Evolutionary conservation across 805 yeast species (phyloP), one percentile per base, ranked within the genome.

Genomic region (Wickerhamiella parazyma): DNA sequence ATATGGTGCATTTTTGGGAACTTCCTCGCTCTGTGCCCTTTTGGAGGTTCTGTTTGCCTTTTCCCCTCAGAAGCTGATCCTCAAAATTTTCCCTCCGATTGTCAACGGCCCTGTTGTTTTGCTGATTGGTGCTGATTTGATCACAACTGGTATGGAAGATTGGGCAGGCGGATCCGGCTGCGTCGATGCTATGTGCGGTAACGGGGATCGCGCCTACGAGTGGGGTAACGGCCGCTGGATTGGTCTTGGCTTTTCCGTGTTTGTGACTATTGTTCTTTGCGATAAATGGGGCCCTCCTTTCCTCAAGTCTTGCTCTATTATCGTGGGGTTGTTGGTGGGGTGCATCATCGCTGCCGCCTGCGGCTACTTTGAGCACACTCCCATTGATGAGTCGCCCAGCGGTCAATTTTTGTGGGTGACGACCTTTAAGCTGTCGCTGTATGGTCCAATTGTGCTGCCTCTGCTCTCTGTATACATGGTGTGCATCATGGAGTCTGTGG

Each of bases 61-160:
- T 59, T 60, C 79, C 52, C 95, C 96, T 9, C 76, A 94, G 4
- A 70, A 67, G 29, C 51, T 70, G 11, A 68, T 86, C 51, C 85
- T 81, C 60, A 75, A 69, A 48, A 55, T 82, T 28, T 86, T 86
- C 67, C 95, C 95, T 16, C 87, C 94, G 29, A 65, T 84, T 42
- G 95, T 87, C 48, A 86, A 94, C 22, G 95, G 95, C 46, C 94
- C 95, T 8, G 95, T 86, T 37, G 95, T 86, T 24, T 62, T 86
- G 44, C 69, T 86, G 26, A 85, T 86, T 56, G 96, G 95, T 52
- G 69, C 78, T 36, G 65, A 69, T 21, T 70, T 86, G 53, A 69
- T 85, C 47, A 67, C 68, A 51, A 61, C 84, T 26, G 95, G 94
- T 20, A 78, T 86, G 61, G 61, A 73, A 55, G 84, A 86, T 62